Evolutionary conservation across 169 alveolate genomes (phyloP).

Genomic region (Plasmodium inui): DNA sequence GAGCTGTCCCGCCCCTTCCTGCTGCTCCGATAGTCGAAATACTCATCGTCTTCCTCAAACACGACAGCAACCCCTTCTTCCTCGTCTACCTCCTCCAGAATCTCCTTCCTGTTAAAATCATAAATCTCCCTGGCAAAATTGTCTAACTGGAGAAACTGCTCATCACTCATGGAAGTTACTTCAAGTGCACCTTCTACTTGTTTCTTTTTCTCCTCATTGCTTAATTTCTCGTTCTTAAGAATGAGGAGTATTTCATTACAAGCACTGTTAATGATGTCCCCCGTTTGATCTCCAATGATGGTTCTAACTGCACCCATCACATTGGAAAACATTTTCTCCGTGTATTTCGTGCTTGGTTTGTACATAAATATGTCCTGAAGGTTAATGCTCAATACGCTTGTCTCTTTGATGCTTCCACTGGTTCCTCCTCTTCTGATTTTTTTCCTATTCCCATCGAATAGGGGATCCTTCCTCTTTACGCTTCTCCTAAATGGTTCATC

Average conservation of each 20-base stretch:
- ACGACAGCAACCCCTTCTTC: constrained; percentile 85
- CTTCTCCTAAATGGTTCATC: constrained; percentile 2
- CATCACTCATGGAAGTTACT: constrained; percentile 69
- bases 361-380: constrained; percentile 89
- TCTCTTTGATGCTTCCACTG: constrained; percentile 82
- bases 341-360: constrained; percentile 93
- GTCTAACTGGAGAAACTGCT: constrained; percentile 12
- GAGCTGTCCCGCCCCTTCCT: constrained; percentile 68
- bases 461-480: constrained; percentile 46
- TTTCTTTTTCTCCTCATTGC: constrained; percentile 85
- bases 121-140: constrained; percentile 65
- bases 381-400: constrained; percentile 89
- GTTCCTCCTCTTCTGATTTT: constrained; percentile 9
- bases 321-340: constrained; percentile 92
- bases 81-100: constrained; percentile 78
- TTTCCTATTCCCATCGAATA: constrained; percentile 75
- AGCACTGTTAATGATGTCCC: constrained; percentile 93
- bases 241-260: constrained; percentile 94
- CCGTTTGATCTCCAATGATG: constrained; percentile 93
- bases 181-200: constrained; percentile 85
- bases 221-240: constrained; percentile 89
- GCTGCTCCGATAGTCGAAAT: constrained; percentile 44
- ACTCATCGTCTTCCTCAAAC: constrained; percentile 86
- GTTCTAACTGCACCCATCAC: constrained; percentile 89
- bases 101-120: constrained; percentile 80